Conservation (phyloP, 2,329 filamentous ascomycete species). For the Pseudogymnoascus destructans region DNA sequence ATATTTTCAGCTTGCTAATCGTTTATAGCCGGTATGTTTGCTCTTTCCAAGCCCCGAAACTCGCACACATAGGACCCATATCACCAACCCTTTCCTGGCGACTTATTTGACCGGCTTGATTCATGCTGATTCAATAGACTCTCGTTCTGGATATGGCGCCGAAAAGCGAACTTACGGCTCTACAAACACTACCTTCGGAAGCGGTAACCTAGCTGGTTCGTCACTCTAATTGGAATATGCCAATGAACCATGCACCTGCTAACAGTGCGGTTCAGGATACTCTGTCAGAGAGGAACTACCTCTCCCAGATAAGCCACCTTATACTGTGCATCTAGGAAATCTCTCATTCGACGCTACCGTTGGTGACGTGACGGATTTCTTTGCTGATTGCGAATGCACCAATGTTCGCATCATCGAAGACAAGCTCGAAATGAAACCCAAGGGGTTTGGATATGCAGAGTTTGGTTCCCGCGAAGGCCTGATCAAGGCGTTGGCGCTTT, state of each 20-base stretch:
- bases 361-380: conserved; percentile 74
- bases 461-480: conserved; percentile 79
- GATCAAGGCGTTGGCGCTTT: conserved; percentile 77
- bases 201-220: conserved; percentile 22
- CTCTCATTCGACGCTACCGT: conserved; percentile 87
- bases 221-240: conserved; percentile 4
- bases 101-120: neutral
- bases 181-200: conserved; percentile 24
- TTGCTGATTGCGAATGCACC: conserved; percentile 69
- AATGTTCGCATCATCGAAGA: conserved; percentile 96
- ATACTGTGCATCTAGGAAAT: conserved; percentile 91
- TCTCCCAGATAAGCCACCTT: conserved; percentile 84
- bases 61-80: neutral
- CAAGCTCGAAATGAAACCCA: conserved; percentile 82
- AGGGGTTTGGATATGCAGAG: conserved; percentile 97
- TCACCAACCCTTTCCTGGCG: neutral
- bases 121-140: conserved; percentile 20
- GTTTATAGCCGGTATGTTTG: conserved; percentile 24
- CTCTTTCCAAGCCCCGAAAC: neutral
- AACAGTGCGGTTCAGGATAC: conserved; percentile 34
- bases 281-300: conserved; percentile 63
- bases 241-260: conserved; percentile 12
- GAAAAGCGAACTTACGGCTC: conserved; percentile 26
- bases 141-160: conserved; percentile 24
- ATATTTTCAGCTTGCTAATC: conserved; percentile 18